A percentile compares a stretch with the other conserved stretches of the same genome.
Evolutionary conservation across 2,329 filamentous ascomycete genomes (phyloP).

Genomic region (Pseudogymnoascus sp.): DNA sequence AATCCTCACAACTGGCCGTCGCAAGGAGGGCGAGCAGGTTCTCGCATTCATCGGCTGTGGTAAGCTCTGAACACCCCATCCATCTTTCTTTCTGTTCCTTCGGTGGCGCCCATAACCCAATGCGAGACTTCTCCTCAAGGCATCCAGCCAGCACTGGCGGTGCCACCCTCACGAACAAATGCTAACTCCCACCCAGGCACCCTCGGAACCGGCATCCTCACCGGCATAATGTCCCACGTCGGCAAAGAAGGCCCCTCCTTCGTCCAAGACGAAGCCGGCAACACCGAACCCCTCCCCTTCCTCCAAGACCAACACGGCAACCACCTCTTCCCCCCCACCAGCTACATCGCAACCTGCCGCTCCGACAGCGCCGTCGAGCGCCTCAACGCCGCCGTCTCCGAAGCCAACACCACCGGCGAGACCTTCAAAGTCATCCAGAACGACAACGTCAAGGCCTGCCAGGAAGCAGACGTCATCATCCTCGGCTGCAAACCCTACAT

Average conservation of each 20-base stretch:
- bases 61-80: background rate
- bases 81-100: background rate
- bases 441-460: slow-evolving; percentile 61
- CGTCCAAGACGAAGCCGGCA: background rate
- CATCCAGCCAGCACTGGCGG: no score
- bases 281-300: background rate
- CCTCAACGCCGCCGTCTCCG: background rate
- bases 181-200: background rate
- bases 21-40: background rate
- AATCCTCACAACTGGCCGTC: background rate
- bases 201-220: background rate
- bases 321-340: background rate
- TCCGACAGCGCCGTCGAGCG: background rate
- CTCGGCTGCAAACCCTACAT: slow-evolving; percentile 76
- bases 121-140: background rate
- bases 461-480: slow-evolving; percentile 65
- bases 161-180: background rate
- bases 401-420: background rate
- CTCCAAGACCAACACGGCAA: background rate
- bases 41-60: background rate
- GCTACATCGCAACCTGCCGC: slow-evolving; percentile 1
- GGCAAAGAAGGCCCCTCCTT: background rate
- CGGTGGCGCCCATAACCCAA: background rate
- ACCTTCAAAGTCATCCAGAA: slow-evolving; percentile 32
- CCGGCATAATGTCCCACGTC: background rate